Conservation (phyloP, 73 alveolate genomes). For the Tetrahymena thermophila region DNA sequence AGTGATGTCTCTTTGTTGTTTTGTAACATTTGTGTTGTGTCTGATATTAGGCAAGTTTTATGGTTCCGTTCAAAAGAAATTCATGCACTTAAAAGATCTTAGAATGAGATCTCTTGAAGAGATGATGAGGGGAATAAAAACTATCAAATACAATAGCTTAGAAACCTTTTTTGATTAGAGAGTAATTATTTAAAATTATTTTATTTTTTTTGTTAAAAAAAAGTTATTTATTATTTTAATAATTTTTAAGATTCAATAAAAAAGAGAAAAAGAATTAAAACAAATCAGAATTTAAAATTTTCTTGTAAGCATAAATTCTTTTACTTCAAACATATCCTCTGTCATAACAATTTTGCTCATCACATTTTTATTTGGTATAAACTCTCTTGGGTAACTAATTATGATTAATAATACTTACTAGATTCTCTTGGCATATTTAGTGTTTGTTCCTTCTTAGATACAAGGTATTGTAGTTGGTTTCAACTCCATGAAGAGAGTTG, state of each 20-base stretch:
- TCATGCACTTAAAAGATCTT: slow-evolving; percentile 24
- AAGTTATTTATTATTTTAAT: neutral
- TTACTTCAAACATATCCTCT: neutral
- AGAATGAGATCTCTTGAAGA: slow-evolving; percentile 27
- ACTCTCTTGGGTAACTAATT: neutral
- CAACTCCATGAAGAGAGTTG: neutral
- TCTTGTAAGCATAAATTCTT: neutral
- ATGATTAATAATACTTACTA: neutral
- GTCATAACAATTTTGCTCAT: neutral
- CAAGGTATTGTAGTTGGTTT: neutral
- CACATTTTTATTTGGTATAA: neutral
- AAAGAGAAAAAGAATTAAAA: neutral
- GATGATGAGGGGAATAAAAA: neutral
- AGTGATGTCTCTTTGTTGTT: neutral
- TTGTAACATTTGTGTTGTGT: neutral
- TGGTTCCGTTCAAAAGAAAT: neutral
- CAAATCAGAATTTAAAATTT: neutral
- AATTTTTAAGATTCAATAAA: neutral
- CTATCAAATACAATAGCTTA: slow-evolving; percentile 7
- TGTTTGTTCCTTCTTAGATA: neutral
- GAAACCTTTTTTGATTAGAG: slow-evolving; percentile 7
- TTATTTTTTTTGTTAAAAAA: neutral
- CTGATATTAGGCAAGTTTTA: neutral
- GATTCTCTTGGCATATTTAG: neutral
- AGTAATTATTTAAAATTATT: neutral